These are phyloP conservation scores for Colletotrichum lini DNA, from an alignment of 2,329 filamentous ascomycete species.

Conservation along the genomic window DNA sequence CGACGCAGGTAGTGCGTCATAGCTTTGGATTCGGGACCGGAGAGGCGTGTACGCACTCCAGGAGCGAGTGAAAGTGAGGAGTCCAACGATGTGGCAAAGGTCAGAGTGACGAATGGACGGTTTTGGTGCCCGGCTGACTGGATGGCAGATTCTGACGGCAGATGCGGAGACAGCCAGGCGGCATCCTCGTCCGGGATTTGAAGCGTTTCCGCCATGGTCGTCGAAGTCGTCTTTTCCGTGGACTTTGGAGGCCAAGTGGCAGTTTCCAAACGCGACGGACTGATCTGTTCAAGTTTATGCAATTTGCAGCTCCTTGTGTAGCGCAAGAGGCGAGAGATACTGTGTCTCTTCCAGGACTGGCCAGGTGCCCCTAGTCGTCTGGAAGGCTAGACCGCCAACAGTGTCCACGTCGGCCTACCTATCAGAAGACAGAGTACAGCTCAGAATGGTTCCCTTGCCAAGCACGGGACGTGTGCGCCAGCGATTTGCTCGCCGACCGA, in stretches of 20 bases:
- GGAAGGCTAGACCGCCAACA: conserved; percentile 23
- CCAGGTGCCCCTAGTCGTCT: conserved; percentile 37
- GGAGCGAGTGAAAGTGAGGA: conserved; percentile 82
- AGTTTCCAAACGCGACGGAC: not conserved
- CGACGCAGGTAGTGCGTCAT: conserved; percentile 95
- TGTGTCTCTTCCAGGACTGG: conserved; percentile 30
- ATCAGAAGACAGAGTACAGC: conserved; percentile 9
- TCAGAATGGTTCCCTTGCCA: conserved; percentile 2
- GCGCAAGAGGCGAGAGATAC: conserved; percentile 26
- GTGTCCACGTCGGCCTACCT: conserved; percentile 15
- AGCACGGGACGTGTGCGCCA: not conserved
- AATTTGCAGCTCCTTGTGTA: conserved; percentile 24
- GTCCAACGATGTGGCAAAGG: conserved; percentile 93
- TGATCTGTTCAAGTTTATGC: conserved; percentile 9
- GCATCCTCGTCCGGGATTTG: conserved; percentile 46
- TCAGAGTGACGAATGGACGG: conserved; percentile 79
- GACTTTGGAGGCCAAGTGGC: conserved; percentile 13
- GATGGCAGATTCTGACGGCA: conserved; percentile 42
- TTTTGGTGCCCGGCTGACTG: conserved; percentile 16
- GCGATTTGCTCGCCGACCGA: conserved; percentile 3
- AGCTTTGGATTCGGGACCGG: conserved; percentile 85
- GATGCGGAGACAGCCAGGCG: conserved; percentile 49
- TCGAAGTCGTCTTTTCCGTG: conserved; percentile 1
- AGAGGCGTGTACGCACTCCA: conserved; percentile 85
- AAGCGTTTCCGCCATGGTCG: conserved; percentile 47